phyloP scores from a whole-genome alignment of 2,329 filamentous ascomycete genomes.

The Cyphellophora attinorum region DNA sequence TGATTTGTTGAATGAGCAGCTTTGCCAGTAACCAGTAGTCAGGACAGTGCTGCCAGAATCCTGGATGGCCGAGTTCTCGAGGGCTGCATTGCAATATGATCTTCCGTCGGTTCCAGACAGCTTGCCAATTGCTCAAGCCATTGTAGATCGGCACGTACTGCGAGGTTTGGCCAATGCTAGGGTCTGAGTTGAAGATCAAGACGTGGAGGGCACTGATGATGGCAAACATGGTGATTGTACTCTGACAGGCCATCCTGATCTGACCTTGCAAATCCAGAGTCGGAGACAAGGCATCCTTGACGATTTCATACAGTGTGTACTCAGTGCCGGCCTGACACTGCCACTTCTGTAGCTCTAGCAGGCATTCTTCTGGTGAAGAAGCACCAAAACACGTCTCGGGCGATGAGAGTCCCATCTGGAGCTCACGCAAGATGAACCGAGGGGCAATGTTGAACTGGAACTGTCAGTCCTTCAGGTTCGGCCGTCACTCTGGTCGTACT shows the following conservation, averaged over 20 bases:
- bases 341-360: conserved; percentile 14
- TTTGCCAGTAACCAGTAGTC: conserved; percentile 22
- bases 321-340: conserved; percentile 10
- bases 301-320: conserved; percentile 13
- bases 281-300: conserved; percentile 16
- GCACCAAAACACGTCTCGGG: conserved; percentile 23
- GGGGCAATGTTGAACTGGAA: conserved; percentile 22
- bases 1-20: conserved; percentile 16
- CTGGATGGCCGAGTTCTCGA: too few species aligned
- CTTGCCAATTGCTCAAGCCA: conserved; percentile 21
- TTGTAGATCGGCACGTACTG: conserved; percentile 17
- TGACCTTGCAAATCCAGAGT: conserved; percentile 9
- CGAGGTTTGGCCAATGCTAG: background rate
- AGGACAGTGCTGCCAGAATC: conserved; percentile 19
- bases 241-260: conserved; percentile 10
- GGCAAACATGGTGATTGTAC: conserved; percentile 20
- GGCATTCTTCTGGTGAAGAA: conserved; percentile 16
- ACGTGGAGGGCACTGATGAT: conserved; percentile 7
- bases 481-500: too few species aligned
- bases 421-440: conserved; percentile 19
- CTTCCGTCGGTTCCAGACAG: conserved; percentile 18
- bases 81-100: conserved; percentile 16
- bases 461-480: too few species aligned
- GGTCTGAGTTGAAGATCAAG: background rate
- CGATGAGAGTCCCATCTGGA: conserved; percentile 20